Percentiles rank a stretch among this genome's conserved stretches.
Conservation (phyloP, 2,329 filamentous ascomycete genomes). For the Exophiala lecanii-corni region DNA sequence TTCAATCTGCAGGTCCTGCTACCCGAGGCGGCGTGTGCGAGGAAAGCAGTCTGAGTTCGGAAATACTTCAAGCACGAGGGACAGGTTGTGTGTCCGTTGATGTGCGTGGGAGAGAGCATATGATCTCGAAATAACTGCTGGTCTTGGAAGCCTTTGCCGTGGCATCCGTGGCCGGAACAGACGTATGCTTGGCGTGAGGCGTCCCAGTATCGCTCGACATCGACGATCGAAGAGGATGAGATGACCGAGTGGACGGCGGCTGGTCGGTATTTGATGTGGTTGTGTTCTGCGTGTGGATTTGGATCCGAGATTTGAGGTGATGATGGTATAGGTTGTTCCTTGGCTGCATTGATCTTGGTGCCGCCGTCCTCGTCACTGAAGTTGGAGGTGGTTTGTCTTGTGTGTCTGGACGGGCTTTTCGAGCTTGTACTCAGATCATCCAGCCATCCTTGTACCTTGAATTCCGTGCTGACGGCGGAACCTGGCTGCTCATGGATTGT, state of each 20-base stretch:
- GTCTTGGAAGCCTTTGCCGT: conserved; percentile 25
- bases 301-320: neutral
- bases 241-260: conserved; percentile 14
- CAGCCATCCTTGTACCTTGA: no score
- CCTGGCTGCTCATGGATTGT: no score
- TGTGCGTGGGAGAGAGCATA: conserved; percentile 28
- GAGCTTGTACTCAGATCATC: no score
- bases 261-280: conserved; percentile 8
- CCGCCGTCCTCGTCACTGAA: no score
- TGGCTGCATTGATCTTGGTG: no score
- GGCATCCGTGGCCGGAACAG: conserved; percentile 32
- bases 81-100: conserved; percentile 32
- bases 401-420: no score
- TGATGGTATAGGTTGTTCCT: neutral
- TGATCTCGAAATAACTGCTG: conserved; percentile 32
- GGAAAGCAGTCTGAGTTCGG: conserved; percentile 34
- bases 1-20: conserved; percentile 35
- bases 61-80: conserved; percentile 38
- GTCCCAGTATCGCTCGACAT: conserved; percentile 32
- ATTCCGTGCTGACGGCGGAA: no score
- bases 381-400: no score
- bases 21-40: conserved; percentile 39
- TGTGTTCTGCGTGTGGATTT: neutral
- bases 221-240: conserved; percentile 14
- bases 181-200: conserved; percentile 29